A percentile compares a stretch with the other conserved stretches of the same genome.
Conservation (phyloP, 495 filamentous ascomycete species). For the Penicillium maclennaniae region DNA sequence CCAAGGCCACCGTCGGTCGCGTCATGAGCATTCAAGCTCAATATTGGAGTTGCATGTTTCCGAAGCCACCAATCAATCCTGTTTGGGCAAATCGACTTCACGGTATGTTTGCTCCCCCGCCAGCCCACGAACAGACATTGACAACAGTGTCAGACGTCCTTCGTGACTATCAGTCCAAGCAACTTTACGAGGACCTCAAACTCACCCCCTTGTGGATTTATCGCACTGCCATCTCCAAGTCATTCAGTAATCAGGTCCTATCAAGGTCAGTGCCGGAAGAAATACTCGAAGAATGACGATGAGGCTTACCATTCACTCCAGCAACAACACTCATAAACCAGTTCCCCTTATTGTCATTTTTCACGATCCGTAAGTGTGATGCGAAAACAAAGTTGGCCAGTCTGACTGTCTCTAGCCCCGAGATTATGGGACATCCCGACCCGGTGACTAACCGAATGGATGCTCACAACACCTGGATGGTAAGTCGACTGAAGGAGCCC, state of each 20-base stretch:
- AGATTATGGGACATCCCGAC: constrained; percentile 64
- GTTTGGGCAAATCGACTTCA: constrained; percentile 51
- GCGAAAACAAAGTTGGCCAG: neutral
- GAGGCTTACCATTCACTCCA: constrained; percentile 15
- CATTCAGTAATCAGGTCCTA: constrained; percentile 85
- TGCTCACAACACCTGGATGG: constrained; percentile 80
- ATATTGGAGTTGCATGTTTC: constrained; percentile 59
- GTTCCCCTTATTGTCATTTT: constrained; percentile 70
- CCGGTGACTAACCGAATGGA: constrained; percentile 65
- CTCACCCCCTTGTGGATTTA: constrained; percentile 76
- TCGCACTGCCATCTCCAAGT: constrained; percentile 63
- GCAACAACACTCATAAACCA: constrained; percentile 49
- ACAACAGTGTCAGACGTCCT: constrained; percentile 56
- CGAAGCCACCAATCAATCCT: constrained; percentile 33
- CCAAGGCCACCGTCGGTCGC: constrained; percentile 45
- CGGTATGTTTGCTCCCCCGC: constrained; percentile 29
- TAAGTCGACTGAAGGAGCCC: constrained; percentile 44
- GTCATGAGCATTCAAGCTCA: constrained; percentile 55
- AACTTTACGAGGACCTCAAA: constrained; percentile 62
- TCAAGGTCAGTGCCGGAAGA: constrained; percentile 56
- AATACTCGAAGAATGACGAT: neutral
- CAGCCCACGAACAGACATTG: constrained; percentile 1
- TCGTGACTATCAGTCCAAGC: constrained; percentile 64
- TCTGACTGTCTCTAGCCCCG: constrained; percentile 51
- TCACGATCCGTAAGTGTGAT: constrained; percentile 67